These are phyloP conservation scores for Furcasterigmium sp. DNA, from an alignment of 2,329 filamentous ascomycete species.

Conservation along the genomic window DNA sequence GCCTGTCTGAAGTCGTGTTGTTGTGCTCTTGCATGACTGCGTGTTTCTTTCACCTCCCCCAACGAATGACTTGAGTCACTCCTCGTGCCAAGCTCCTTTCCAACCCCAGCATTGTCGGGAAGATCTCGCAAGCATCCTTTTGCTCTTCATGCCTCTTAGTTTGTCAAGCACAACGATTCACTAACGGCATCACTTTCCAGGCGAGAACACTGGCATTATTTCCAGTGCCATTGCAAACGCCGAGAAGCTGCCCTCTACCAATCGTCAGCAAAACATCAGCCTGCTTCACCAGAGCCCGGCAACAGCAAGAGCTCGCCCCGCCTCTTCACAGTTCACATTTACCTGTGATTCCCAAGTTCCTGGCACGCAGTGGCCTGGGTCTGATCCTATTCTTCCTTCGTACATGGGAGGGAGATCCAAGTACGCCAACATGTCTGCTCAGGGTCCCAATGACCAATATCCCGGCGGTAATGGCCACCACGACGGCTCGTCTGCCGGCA, in stretches of 20 bases:
- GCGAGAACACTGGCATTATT: conserved; percentile 70
- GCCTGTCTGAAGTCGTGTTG: too few relatives aligned
- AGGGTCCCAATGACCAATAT: conserved; percentile 27
- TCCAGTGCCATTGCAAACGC: conserved; percentile 88
- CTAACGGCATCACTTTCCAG: conserved; percentile 18
- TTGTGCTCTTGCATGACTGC: too few relatives aligned
- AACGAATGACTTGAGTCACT: too few relatives aligned
- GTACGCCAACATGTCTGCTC: conserved; percentile 17
- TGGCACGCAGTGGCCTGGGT: conserved; percentile 69
- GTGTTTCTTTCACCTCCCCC: too few relatives aligned
- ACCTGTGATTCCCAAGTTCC: conserved; percentile 88
- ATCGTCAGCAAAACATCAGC: conserved; percentile 73
- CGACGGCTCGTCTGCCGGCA: conserved; percentile 23
- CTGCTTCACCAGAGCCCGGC: conserved; percentile 65
- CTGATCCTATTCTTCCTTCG: conserved; percentile 21
- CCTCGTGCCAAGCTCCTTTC: too few relatives aligned
- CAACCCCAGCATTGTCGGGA: too few relatives aligned
- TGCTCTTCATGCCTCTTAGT: not conserved
- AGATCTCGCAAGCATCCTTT: too few relatives aligned
- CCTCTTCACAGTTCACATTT: conserved; percentile 91
- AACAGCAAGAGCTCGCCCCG: conserved; percentile 54
- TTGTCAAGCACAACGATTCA: too few relatives aligned
- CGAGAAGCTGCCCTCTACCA: conserved; percentile 58
- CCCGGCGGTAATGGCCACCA: too few relatives aligned
- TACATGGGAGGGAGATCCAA: too few relatives aligned